Percentiles rank a stretch among this genome's conserved stretches.
Conservation (phyloP, 1,284 basidiomycete species). For the Exobasidium cylindrosporum region DNA sequence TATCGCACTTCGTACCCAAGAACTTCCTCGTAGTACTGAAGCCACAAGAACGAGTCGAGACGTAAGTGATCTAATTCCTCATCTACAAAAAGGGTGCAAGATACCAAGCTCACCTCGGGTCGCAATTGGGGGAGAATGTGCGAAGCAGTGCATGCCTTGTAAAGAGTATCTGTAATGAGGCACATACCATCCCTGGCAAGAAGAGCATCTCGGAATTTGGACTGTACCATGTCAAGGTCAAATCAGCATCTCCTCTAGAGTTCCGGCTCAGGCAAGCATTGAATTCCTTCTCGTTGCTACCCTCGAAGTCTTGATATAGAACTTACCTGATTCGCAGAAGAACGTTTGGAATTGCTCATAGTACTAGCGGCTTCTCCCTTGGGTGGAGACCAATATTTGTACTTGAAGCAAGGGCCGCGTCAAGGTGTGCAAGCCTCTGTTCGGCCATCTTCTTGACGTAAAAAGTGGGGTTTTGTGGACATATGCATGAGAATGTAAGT, state of each 20-base stretch:
- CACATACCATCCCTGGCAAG: neutral
- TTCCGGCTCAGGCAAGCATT: too few species aligned
- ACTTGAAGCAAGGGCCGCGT: constrained; percentile 1
- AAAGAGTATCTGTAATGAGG: neutral
- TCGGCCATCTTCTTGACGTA: neutral
- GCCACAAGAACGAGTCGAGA: neutral
- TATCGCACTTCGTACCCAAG: neutral
- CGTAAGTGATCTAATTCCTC: too few species aligned
- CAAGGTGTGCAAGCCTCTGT: neutral
- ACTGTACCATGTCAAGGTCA: neutral
- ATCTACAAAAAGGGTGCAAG: neutral
- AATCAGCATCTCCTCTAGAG: neutral
- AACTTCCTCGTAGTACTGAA: constrained; percentile 4
- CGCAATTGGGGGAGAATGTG: constrained; percentile 2
- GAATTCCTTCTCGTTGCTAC: too few species aligned
- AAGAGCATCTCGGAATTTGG: neutral
- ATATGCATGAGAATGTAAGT: neutral
- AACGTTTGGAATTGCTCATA: constrained; percentile 3
- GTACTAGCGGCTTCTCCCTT: neutral
- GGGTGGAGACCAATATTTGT: neutral
- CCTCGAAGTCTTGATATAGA: neutral
- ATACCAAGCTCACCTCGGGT: constrained; percentile 2
- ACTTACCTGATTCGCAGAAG: neutral
- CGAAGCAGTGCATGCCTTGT: neutral
- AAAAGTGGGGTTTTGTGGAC: neutral